Conservation (phyloP, 345 rosid species). For the Eucalyptus virginea region DNA sequence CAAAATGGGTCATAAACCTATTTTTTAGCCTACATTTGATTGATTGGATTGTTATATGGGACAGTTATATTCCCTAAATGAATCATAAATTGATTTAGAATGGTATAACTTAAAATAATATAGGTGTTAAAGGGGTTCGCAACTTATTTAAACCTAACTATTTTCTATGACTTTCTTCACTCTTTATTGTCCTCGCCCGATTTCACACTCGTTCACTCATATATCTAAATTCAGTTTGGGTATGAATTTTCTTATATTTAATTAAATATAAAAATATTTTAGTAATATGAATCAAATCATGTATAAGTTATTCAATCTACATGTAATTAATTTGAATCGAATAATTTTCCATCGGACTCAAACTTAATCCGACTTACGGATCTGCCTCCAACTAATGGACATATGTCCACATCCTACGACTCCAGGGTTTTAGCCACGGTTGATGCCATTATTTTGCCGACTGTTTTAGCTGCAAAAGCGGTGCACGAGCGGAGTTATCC, state of each 20-base stretch:
- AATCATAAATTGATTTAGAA: too few species aligned
- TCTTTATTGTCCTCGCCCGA: rapidly evolving
- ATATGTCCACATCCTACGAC: neutral
- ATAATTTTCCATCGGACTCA: too few species aligned
- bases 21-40: rapidly evolving
- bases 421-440: neutral
- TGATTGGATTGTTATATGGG: rapidly evolving
- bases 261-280: too few species aligned
- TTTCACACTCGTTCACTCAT: neutral
- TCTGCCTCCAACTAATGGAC: neutral
- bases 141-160: too few species aligned
- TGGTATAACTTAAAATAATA: too few species aligned
- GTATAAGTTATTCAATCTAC: too few species aligned
- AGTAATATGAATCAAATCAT: rapidly evolving
- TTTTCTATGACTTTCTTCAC: neutral
- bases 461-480: neutral
- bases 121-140: too few species aligned
- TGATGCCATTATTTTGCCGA: neutral
- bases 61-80: too few species aligned
- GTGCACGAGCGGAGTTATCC: neutral
- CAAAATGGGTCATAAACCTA: neutral
- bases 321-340: too few species aligned
- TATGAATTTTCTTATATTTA: too few species aligned
- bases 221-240: neutral
- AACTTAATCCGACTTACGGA: neutral